phyloP scores from a whole-genome alignment of 371 early-diverging fungal species.

The Sporodiniella umbellata region DNA sequence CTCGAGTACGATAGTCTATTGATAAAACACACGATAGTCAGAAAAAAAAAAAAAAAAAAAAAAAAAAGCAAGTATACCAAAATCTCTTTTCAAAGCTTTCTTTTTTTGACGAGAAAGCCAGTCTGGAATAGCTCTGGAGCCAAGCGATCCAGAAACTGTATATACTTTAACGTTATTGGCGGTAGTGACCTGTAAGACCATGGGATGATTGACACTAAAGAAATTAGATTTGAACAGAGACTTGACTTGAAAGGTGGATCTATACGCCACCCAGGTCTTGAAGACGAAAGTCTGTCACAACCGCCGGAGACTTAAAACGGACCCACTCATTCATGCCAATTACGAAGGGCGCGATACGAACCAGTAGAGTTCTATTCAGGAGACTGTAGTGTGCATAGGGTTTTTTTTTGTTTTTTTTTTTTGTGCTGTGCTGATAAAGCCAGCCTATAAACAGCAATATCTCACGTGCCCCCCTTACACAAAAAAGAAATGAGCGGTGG shows the following conservation, averaged over 20 bases:
- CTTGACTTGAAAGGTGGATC: no score
- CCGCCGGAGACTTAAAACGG: not conserved
- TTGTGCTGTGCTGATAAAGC: no score
- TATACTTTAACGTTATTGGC: constrained; percentile 92
- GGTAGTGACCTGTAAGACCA: constrained; percentile 75
- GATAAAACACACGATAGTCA: not conserved
- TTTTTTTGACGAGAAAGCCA: constrained; percentile 88
- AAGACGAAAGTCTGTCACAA: constrained; percentile 19
- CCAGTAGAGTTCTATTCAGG: no score
- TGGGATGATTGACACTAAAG: no score
- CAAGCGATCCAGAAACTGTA: constrained; percentile 83
- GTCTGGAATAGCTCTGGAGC: constrained; percentile 87
- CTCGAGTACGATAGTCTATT: constrained; percentile 82
- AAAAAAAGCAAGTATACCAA: constrained; percentile 58
- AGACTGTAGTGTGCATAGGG: no score
- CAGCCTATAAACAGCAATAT: no score
- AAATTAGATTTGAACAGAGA: no score
- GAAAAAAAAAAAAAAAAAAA: not conserved
- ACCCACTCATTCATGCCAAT: no score
- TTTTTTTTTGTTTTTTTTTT: no score
- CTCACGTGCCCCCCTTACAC: no score
- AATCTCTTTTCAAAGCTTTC: constrained; percentile 84
- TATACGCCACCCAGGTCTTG: constrained; percentile 1
- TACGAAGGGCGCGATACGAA: no score
- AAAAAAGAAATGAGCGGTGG: no score